These are phyloP conservation scores for Rhizopus arrhizus DNA, from an alignment of 371 early-diverging fungal species.

Conservation along the genomic window DNA sequence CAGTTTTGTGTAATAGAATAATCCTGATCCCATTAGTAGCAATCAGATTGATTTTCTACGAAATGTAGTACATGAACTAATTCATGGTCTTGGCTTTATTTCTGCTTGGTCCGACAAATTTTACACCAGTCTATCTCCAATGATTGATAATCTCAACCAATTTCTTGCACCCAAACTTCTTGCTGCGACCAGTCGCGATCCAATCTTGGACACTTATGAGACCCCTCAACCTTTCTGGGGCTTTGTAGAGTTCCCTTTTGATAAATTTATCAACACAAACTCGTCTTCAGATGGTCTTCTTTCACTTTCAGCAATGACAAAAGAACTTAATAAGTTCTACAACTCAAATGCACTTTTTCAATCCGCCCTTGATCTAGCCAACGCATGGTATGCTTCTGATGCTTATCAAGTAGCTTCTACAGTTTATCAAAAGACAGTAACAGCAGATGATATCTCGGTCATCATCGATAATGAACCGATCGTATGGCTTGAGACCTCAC, in stretches of 20 bases:
- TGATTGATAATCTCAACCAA: slow-evolving; percentile 16
- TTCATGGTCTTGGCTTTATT: slow-evolving; percentile 71
- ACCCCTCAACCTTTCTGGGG: slow-evolving; percentile 45
- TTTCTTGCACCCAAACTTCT: slow-evolving; percentile 12
- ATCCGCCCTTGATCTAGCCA: slow-evolving; percentile 34
- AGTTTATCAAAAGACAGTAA: slow-evolving; percentile 23
- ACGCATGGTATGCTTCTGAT: slow-evolving; percentile 31
- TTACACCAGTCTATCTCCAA: slow-evolving; percentile 25
- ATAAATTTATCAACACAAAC: slow-evolving; percentile 30
- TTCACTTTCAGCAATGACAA: slow-evolving; percentile 23
- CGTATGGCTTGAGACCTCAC: slow-evolving; percentile 33
- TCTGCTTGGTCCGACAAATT: slow-evolving; percentile 56
- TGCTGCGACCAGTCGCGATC: not conserved
- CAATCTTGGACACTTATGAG: slow-evolving; percentile 10
- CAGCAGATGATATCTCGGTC: slow-evolving; percentile 19
- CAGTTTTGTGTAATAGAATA: slow-evolving; percentile 17
- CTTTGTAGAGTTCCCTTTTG: slow-evolving; percentile 51
- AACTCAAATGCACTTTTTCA: slow-evolving; percentile 31
- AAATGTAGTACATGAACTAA: slow-evolving; percentile 62
- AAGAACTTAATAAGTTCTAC: slow-evolving; percentile 26
- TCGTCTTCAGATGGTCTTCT: slow-evolving; percentile 28
- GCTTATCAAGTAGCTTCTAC: slow-evolving; percentile 5
- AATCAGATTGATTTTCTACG: slow-evolving; percentile 53
- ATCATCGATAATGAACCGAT: slow-evolving; percentile 7
- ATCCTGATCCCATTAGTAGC: slow-evolving; percentile 10